phyloP scores from a whole-genome alignment of 1,284 basidiomycete species.

The Cutaneotrichosporon spelunceum region DNA sequence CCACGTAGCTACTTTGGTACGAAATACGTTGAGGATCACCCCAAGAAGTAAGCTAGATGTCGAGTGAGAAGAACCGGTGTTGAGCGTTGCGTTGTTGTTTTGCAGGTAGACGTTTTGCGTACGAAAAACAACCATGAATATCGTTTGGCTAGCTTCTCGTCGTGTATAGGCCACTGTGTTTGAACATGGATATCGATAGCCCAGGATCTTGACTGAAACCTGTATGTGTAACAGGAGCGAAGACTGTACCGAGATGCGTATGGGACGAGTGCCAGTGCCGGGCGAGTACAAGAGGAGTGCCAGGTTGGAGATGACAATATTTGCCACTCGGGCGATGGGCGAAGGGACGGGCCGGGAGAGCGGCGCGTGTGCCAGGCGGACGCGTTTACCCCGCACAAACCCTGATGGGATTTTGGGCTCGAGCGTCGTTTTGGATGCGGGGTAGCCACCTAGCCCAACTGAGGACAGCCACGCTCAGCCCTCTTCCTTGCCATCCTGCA shows the following conservation, averaged over 20 bases:
- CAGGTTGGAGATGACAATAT: not conserved
- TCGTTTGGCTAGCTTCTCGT: not conserved
- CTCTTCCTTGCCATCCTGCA: not conserved
- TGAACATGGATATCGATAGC: constrained; percentile 5
- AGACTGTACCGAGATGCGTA: not conserved
- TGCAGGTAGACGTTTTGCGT: not conserved
- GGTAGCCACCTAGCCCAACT: not conserved
- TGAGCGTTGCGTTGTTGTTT: not conserved
- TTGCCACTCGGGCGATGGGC: not conserved
- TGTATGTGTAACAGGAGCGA: not conserved
- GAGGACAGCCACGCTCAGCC: not conserved
- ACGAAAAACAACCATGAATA: not conserved
- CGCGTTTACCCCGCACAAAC: not conserved
- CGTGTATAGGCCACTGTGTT: not conserved
- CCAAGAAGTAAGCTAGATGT: constrained; percentile 25
- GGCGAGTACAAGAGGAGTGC: not conserved
- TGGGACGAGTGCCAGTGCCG: not conserved
- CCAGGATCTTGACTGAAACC: not conserved
- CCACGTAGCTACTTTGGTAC: constrained; percentile 36
- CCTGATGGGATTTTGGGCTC: not conserved
- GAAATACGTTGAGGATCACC: constrained; percentile 41
- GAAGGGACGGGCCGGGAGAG: not conserved
- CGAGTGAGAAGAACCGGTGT: not conserved
- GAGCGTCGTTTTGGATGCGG: not conserved
- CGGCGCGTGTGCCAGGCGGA: not conserved